Evolutionary conservation across 1,139 yeast genomes (phyloP).

Genomic region (Pneumocystis murina): DNA sequence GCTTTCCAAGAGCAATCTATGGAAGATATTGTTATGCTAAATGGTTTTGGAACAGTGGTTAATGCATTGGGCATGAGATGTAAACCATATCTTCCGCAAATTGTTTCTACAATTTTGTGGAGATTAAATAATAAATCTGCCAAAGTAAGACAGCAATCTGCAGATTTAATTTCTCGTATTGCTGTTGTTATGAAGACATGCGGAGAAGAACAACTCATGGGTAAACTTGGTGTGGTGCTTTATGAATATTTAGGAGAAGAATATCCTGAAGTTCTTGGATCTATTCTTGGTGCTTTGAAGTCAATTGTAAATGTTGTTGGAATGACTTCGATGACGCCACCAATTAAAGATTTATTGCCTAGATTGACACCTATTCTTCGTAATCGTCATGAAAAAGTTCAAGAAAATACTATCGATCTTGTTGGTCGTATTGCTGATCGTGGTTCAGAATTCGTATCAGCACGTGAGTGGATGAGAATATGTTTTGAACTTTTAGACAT

Average conservation of each 20-base stretch:
- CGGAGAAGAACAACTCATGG: conserved; percentile 46
- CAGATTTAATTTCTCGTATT: conserved; percentile 54
- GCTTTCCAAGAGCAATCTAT: conserved; percentile 69
- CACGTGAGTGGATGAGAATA: conserved; percentile 95
- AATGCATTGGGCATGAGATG: conserved; percentile 54
- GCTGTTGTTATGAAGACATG: conserved; percentile 58
- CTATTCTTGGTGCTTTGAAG: conserved; percentile 58
- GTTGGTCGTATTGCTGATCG: conserved; percentile 73
- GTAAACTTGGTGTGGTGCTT: conserved; percentile 57
- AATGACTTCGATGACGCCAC: conserved; percentile 57
- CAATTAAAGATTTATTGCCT: conserved; percentile 69
- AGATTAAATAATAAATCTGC: conserved; percentile 61
- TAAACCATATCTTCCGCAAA: conserved; percentile 60
- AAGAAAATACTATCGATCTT: conserved; percentile 63
- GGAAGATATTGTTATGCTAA: conserved; percentile 40
- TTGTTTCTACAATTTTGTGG: conserved; percentile 58
- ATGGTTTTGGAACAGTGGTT: conserved; percentile 52
- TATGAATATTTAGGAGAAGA: conserved; percentile 92
- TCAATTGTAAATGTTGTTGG: conserved; percentile 39
- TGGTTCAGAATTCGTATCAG: conserved; percentile 76
- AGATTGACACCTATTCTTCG: conserved; percentile 81
- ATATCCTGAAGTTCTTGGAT: conserved; percentile 84
- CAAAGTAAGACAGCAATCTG: conserved; percentile 69
- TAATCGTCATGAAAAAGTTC: conserved; percentile 84
- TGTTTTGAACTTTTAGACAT: conserved; percentile 83